These are phyloP conservation scores for Streptanthus diversifolius DNA, from an alignment of 345 rosid genomes.

Conservation along the genomic window DNA sequence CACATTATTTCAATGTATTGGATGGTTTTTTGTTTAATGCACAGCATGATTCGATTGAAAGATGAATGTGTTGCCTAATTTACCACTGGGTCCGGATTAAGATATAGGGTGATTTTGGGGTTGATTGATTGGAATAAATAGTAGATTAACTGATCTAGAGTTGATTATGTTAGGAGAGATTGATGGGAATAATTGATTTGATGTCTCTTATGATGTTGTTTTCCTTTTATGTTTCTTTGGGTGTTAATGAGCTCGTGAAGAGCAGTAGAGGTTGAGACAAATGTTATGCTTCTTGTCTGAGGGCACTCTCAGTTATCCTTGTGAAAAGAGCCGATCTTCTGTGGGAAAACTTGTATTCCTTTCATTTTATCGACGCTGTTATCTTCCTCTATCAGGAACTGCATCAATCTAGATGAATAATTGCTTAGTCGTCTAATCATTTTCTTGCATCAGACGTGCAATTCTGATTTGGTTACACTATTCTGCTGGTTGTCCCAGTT, in stretches of 20 bases:
- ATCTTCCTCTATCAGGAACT: neutral
- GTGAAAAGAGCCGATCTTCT: neutral
- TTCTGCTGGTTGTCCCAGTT: neutral
- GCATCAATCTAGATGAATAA: neutral
- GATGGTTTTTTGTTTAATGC: neutral
- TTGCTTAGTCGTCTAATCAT: neutral
- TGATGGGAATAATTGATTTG: neutral
- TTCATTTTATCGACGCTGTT: neutral
- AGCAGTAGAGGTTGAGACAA: neutral
- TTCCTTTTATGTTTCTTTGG: neutral
- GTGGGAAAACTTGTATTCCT: neutral
- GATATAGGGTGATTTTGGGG: neutral
- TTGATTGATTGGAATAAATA: neutral
- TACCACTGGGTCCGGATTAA: neutral
- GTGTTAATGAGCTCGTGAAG: neutral
- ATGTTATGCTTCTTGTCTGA: neutral
- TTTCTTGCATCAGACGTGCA: slow-evolving; percentile 6
- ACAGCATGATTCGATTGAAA: neutral
- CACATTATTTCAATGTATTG: neutral
- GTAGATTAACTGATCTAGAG: neutral
- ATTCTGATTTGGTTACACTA: neutral
- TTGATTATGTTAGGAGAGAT: neutral
- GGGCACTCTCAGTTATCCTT: neutral
- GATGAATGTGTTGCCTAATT: neutral
- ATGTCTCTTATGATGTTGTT: slow-evolving; percentile 1